Base-by-base conservation (phyloP, 2,329 filamentous ascomycete species). In the Dactylellina sp. region DNA sequence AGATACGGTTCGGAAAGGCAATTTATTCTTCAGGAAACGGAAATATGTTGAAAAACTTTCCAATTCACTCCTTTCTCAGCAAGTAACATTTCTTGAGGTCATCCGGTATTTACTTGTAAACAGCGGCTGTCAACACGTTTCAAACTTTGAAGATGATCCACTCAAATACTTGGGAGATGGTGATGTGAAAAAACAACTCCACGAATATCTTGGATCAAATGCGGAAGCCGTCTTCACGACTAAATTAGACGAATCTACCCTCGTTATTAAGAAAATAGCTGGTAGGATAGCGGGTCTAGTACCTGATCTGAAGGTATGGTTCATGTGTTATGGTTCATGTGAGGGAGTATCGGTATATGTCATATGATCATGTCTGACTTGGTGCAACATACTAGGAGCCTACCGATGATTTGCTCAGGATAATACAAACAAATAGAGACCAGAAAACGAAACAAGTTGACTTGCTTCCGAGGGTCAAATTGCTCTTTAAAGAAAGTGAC, bases 61-160 rank as follows among this genome's bases (percentile, higher is more conserved):
- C 2, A 72, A 64, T 28, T 64, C 68, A 9, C 59, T 72, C 0
- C 59, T 59, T 42, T 57, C 46, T 24, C 59, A 72, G 18, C 57
- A 53, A n/a, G 68, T 50, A 24, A 65, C 46, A 0, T 52, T 72
- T 18, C 53, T 46, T 0, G 68, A 72, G 18, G 68, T 60, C 5
- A 16, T 72, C 6, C 18, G 68, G 22, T 46, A 65, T 37, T 44
- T 72, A 14, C 60, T 64, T 11, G 46, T 64, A 9, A 52, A 32
- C 14, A 60, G 68, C n/a, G 68, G 68, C 7, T 64, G 52, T 14
- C 52, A 72, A 16, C 37, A 32, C 12, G 50, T 60, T 20, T 20
- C 49, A 18, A 44, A 72, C 18, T 44, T 64, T 22, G 68, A 72
- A 18, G 59, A 64, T n/a, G 61, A 72, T 9, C 68, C 59, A 9